phyloP scores from a whole-genome alignment of 2,329 filamentous ascomycete species.

The Bipolaris victoriae region DNA sequence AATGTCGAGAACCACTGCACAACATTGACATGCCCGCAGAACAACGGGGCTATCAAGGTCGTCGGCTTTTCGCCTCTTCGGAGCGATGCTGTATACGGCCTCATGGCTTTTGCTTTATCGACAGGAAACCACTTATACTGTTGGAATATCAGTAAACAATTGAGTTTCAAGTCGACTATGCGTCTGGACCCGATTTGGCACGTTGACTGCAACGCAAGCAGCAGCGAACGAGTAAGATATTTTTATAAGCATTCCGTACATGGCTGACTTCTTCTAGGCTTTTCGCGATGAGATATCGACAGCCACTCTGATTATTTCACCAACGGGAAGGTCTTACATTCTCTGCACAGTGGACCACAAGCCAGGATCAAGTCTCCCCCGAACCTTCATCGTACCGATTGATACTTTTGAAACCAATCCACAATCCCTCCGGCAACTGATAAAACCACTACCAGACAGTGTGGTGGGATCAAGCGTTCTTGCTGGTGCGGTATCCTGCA shows the following conservation, averaged over 20 bases:
- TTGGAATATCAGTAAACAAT: constrained; percentile 17
- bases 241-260: background rate
- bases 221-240: constrained; percentile 20
- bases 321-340: constrained; percentile 22
- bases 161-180: background rate
- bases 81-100: constrained; percentile 3
- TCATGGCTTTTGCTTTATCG: constrained; percentile 26
- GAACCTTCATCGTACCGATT: constrained; percentile 27
- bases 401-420: constrained; percentile 6
- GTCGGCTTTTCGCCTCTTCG: constrained; percentile 26
- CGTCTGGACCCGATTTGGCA: constrained; percentile 14
- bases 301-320: constrained; percentile 22
- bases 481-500: constrained; percentile 19
- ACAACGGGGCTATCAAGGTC: constrained; percentile 21
- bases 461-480: constrained; percentile 17
- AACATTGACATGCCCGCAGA: constrained; percentile 20
- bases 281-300: constrained; percentile 24
- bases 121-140: constrained; percentile 24
- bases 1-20: constrained; percentile 12
- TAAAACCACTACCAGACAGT: constrained; percentile 15
- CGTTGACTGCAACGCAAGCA: constrained; percentile 16
- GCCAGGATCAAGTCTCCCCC: constrained; percentile 21
- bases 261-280: constrained; percentile 17
- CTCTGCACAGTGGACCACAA: constrained; percentile 28
- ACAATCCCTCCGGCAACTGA: constrained; percentile 3